These are phyloP conservation scores for Phtheirospermum japonicum DNA, from an alignment of 257 asterid genomes.

Conservation along the genomic window DNA sequence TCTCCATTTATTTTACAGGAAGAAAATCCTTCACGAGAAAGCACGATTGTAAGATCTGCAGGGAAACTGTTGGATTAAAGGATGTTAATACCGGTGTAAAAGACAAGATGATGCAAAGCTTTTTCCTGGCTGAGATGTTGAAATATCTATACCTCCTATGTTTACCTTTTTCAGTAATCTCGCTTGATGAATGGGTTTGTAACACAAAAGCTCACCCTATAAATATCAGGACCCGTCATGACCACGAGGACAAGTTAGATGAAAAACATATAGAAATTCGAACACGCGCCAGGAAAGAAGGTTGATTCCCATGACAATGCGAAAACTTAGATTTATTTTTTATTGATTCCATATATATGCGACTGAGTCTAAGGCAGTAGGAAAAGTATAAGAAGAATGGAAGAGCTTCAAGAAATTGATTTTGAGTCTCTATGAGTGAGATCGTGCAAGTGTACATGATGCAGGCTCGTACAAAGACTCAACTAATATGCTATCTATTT, in stretches of 20 bases:
- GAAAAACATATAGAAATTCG: conserved; percentile 39
- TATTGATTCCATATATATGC: conserved; percentile 3
- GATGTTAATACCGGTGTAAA: conserved; percentile 90
- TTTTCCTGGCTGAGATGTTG: conserved; percentile 92
- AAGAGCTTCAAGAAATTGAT: conserved; percentile 10
- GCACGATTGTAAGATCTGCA: conserved; percentile 89
- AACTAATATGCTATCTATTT: conserved; percentile 20
- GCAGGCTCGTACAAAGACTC: conserved; percentile 21
- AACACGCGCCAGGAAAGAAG: conserved; percentile 81
- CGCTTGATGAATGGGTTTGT: conserved; percentile 98
- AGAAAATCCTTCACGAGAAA: conserved; percentile 90
- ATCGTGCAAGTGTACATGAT: conserved; percentile 5
- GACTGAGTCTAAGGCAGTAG: conserved; percentile 24
- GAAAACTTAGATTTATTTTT: conserved; percentile 24
- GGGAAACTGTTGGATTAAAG: no score
- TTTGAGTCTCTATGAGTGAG: conserved; percentile 8
- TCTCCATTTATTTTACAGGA: conserved; percentile 45
- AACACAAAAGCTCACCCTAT: conserved; percentile 99
- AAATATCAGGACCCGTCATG: conserved; percentile 60
- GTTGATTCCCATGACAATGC: conserved; percentile 60
- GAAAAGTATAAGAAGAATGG: conserved; percentile 16
- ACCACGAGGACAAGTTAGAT: conserved; percentile 31
- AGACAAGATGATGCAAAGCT: conserved; percentile 99
- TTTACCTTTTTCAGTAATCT: conserved; percentile 84
- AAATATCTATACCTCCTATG: conserved; percentile 96